These are phyloP conservation scores for Dipodascopsis uninucleata DNA, from an alignment of 805 yeast genomes.

Conservation along the genomic window DNA sequence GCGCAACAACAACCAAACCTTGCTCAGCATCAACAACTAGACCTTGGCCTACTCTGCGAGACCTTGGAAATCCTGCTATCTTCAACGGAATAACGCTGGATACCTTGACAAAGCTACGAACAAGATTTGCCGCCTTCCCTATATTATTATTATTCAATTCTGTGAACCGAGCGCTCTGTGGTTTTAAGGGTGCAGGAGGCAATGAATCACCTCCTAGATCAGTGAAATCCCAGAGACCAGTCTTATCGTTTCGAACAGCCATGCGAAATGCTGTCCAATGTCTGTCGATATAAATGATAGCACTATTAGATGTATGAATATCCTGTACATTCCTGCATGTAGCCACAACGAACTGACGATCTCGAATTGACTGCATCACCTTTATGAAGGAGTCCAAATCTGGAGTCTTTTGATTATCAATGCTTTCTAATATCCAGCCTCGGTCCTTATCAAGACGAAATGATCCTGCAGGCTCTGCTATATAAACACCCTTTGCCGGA, in stretches of 20 bases:
- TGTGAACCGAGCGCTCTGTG: conserved; percentile 60
- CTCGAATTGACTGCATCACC: conserved; percentile 75
- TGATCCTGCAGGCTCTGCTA: conserved; percentile 73
- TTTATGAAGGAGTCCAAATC: conserved; percentile 70
- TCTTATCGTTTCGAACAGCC: conserved; percentile 53
- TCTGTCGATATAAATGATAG: conserved; percentile 70
- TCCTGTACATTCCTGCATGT: conserved; percentile 76
- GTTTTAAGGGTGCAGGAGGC: conserved; percentile 49
- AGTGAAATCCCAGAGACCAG: conserved; percentile 57
- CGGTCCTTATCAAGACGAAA: conserved; percentile 47
- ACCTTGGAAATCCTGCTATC: conserved; percentile 69
- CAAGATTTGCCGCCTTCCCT: conserved; percentile 59
- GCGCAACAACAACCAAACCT: conserved; percentile 76
- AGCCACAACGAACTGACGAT: conserved; percentile 64
- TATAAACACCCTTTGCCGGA: conserved; percentile 80
- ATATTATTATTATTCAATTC: conserved; percentile 21
- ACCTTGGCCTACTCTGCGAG: conserved; percentile 65
- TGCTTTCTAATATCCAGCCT: conserved; percentile 78
- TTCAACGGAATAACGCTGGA: conserved; percentile 62
- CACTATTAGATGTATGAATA: conserved; percentile 57
- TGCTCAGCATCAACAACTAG: conserved; percentile 73
- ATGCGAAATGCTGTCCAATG: conserved; percentile 77
- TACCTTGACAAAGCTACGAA: conserved; percentile 69
- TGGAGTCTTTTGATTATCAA: conserved; percentile 73
- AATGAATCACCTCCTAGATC: conserved; percentile 54